Evolutionary conservation across 495 filamentous ascomycete species (phyloP).

Genomic region (Articulospora tetracladia): DNA sequence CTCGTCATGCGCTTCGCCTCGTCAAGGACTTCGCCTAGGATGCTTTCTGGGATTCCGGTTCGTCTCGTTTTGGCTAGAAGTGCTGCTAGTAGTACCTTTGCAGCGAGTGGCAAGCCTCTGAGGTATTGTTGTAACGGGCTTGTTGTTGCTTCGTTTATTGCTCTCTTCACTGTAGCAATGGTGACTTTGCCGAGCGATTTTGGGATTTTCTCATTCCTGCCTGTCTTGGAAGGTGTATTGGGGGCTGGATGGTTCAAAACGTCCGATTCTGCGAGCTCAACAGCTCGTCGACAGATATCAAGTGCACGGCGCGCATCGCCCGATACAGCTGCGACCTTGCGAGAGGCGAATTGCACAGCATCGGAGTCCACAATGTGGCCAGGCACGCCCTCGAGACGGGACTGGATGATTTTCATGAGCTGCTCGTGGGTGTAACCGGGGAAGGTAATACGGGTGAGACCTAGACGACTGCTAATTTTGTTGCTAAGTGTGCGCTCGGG

Average conservation of each 20-base stretch:
- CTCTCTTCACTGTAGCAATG: constrained; percentile 87
- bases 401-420: constrained; percentile 95
- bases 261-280: constrained; percentile 89
- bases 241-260: constrained; percentile 24
- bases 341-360: constrained; percentile 91
- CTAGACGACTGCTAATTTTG: constrained; percentile 90
- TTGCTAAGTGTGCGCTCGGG: constrained; percentile 96
- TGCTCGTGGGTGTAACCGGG: constrained; percentile 96
- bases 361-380: constrained; percentile 90
- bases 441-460: constrained; percentile 89
- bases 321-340: constrained; percentile 94
- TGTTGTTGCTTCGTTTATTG: constrained; percentile 91
- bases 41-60: constrained; percentile 81
- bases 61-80: constrained; percentile 73
- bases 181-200: constrained; percentile 60
- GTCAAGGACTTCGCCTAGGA: constrained; percentile 86
- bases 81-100: constrained; percentile 82
- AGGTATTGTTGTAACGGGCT: constrained; percentile 88
- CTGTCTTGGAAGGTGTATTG: constrained; percentile 30
- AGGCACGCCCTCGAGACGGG: constrained; percentile 78
- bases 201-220: constrained; percentile 12
- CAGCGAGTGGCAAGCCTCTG: constrained; percentile 70
- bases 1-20: constrained; percentile 73
- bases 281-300: constrained; percentile 93
- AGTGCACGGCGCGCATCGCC: constrained; percentile 90